Percentiles rank a stretch among this genome's conserved stretches.
Evolutionary conservation across 1,284 basidiomycete species (phyloP).

Genomic region (Cryptococcus hybrid): DNA sequence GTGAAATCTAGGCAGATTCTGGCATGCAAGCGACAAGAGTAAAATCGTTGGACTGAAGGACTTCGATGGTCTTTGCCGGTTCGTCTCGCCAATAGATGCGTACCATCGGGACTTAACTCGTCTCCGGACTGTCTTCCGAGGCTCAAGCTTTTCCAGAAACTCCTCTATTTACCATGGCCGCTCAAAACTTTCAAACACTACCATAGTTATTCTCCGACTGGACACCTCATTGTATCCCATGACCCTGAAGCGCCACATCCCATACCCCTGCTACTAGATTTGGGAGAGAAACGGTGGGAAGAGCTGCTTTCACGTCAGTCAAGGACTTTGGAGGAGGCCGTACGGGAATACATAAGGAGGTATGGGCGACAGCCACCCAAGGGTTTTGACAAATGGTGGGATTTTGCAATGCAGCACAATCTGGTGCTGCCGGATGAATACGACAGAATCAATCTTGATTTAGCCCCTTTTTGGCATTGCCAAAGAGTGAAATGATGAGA

Average conservation of each 20-base stretch:
- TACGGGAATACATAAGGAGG: constrained; percentile 69
- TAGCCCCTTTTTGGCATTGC: constrained; percentile 63
- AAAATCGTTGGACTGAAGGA: not conserved
- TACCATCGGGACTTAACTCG: constrained; percentile 38
- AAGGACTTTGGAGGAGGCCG: constrained; percentile 66
- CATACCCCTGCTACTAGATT: constrained; percentile 69
- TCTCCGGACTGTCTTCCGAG: constrained; percentile 20
- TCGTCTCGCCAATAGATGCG: constrained; percentile 41
- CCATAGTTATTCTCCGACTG: constrained; percentile 40
- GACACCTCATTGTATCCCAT: constrained; percentile 41
- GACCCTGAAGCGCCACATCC: constrained; percentile 59
- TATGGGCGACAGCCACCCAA: constrained; percentile 75
- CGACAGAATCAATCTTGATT: constrained; percentile 68
- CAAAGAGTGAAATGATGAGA: constrained; percentile 48
- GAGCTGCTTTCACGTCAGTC: constrained; percentile 68
- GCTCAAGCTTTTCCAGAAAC: not conserved
- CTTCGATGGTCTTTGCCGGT: constrained; percentile 28
- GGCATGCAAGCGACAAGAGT: no score
- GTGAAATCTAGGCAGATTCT: not conserved
- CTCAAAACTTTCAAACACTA: constrained; percentile 16
- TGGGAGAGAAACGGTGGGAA: constrained; percentile 69
- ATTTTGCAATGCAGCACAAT: constrained; percentile 66
- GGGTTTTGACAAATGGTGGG: constrained; percentile 87
- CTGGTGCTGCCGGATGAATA: constrained; percentile 87
- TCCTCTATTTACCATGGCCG: not conserved